Evolutionary conservation across 257 asterid species (phyloP).

Genomic region (Plantago major): DNA sequence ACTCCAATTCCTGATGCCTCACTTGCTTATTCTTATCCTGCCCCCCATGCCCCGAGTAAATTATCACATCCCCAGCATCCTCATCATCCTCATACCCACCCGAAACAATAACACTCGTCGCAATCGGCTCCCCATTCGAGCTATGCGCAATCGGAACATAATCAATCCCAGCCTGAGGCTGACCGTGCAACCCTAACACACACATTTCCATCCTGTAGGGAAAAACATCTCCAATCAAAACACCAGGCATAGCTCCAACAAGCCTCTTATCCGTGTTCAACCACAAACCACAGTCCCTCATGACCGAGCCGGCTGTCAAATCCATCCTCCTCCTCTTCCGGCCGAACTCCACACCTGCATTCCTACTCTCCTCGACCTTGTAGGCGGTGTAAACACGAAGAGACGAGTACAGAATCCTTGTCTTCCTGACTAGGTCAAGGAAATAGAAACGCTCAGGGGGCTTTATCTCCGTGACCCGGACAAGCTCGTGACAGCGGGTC

Average conservation of each 20-base stretch:
- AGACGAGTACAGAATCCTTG: conserved; percentile 72
- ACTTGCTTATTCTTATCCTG: conserved; percentile 70
- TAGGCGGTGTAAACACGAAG: conserved; percentile 45
- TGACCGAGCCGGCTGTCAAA: conserved; percentile 48
- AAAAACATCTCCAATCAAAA: conserved; percentile 64
- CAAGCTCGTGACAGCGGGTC: conserved; percentile 28
- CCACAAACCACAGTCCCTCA: conserved; percentile 66
- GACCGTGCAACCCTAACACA: conserved; percentile 82
- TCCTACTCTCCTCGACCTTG: conserved; percentile 42
- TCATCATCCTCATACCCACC: conserved; percentile 94
- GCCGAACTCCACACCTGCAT: background rate
- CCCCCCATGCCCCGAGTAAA: conserved; percentile 86
- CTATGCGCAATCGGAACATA: conserved; percentile 62
- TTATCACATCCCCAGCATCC: conserved; percentile 66
- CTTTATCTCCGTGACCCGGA: conserved; percentile 46
- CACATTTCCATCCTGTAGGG: conserved; percentile 69
- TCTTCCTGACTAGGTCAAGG: conserved; percentile 41
- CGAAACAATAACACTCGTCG: conserved; percentile 75
- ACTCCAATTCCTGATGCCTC: conserved; percentile 68
- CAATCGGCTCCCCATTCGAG: conserved; percentile 84
- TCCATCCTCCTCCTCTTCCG: conserved; percentile 50
- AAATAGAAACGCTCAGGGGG: conserved; percentile 52
- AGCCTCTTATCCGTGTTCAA: conserved; percentile 68
- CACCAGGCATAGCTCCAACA: conserved; percentile 72
- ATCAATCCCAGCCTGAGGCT: conserved; percentile 86